A percentile compares a stretch with the other conserved stretches of the same genome.
Conservation (phyloP, 2,329 filamentous ascomycete genomes). For the Chrysosporium keratinophilum region DNA sequence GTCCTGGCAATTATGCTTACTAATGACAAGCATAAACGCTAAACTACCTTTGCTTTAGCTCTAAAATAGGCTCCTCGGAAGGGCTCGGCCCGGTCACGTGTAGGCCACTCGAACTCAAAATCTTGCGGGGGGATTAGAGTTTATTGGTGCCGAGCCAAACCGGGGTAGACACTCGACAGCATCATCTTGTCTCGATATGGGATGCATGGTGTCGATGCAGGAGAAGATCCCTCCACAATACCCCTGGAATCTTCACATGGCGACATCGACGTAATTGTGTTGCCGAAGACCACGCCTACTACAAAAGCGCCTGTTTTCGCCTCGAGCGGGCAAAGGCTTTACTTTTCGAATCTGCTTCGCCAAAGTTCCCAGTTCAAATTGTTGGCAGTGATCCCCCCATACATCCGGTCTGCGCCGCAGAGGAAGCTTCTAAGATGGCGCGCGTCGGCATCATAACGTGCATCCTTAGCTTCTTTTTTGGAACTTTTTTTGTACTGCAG, state of each 20-base stretch:
- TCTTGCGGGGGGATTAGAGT: too few relatives aligned
- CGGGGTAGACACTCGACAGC: too few relatives aligned
- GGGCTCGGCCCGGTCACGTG: too few relatives aligned
- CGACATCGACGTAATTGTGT: background rate
- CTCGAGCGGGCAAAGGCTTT: background rate
- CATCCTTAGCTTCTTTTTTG: slow-evolving; percentile 10
- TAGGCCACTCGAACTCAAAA: too few relatives aligned
- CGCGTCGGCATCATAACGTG: slow-evolving; percentile 6
- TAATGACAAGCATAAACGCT: too few relatives aligned
- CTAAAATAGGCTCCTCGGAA: too few relatives aligned
- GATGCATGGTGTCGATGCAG: too few relatives aligned
- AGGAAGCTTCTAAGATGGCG: slow-evolving; percentile 7
- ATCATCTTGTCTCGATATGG: too few relatives aligned
- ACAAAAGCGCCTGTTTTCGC: background rate
- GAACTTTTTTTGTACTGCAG: slow-evolving; percentile 6
- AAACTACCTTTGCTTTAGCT: too few relatives aligned
- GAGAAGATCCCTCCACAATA: background rate
- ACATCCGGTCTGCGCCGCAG: background rate
- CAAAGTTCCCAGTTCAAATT: background rate
- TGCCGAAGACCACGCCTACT: background rate
- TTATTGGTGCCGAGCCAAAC: too few relatives aligned
- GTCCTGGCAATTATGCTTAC: too few relatives aligned
- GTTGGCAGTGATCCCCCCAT: background rate
- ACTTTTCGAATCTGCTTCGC: background rate
- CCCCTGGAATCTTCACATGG: slow-evolving; percentile 10